Evolutionary conservation across 2,329 filamentous ascomycete genomes (phyloP).

Genomic region (Parastagonospora nodorum): DNA sequence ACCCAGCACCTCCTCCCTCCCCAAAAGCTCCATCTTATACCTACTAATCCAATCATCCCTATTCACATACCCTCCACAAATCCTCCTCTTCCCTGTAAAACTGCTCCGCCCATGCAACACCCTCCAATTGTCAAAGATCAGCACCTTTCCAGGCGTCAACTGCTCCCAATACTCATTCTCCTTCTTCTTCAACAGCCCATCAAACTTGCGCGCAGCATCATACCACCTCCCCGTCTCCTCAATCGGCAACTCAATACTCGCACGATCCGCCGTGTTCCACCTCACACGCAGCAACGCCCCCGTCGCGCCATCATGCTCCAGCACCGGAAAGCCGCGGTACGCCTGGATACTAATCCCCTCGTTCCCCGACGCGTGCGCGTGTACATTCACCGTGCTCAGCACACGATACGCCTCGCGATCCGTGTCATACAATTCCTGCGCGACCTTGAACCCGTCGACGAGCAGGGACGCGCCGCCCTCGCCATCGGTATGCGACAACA

Average conservation of each 20-base stretch:
- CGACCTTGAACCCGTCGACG: constrained; percentile 83
- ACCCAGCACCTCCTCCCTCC: constrained; percentile 18
- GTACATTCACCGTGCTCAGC: constrained; percentile 64
- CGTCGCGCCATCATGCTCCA: constrained; percentile 62
- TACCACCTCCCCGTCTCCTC: constrained; percentile 71
- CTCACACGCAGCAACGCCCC: constrained; percentile 67
- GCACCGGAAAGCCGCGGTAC: constrained; percentile 70
- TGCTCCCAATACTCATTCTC: constrained; percentile 79
- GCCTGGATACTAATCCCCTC: constrained; percentile 80
- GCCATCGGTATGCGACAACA: constrained; percentile 76
- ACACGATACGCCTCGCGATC: constrained; percentile 62
- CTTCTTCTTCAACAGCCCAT: constrained; percentile 68
- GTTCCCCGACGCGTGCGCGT: constrained; percentile 87
- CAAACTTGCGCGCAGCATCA: constrained; percentile 74
- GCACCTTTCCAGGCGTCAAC: constrained; percentile 74
- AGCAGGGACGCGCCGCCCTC: constrained; percentile 78
- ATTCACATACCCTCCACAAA: constrained; percentile 79
- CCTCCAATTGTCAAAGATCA: constrained; percentile 98
- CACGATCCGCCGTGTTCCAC: constrained; percentile 94
- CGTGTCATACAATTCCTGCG: constrained; percentile 61
- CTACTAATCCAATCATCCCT: constrained; percentile 35
- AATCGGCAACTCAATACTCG: constrained; percentile 64
- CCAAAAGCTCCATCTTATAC: constrained; percentile 24
- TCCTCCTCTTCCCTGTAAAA: constrained; percentile 82
- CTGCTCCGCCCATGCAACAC: constrained; percentile 84